A percentile compares a stretch with the other conserved stretches of the same genome.
Evolutionary conservation across 495 filamentous ascomycete species (phyloP).

Genomic region (Neohortaea acidophila): DNA sequence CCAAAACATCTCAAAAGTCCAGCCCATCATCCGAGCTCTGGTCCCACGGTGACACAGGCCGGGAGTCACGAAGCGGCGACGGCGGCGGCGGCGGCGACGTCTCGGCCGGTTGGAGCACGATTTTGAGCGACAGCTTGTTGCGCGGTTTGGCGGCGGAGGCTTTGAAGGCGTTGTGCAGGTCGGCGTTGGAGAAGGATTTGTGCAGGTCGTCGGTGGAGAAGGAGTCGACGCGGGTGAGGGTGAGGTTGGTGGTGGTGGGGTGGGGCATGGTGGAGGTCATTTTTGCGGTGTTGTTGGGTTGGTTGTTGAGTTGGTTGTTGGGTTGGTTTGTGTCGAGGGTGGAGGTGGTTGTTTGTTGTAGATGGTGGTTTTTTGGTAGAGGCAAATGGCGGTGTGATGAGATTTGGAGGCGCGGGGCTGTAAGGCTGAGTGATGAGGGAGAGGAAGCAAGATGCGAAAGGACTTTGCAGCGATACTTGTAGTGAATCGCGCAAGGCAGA

Average conservation of each 20-base stretch:
- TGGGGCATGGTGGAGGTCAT: slow-evolving; percentile 17
- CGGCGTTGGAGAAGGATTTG: slow-evolving; percentile 15
- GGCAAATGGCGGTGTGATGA: no score
- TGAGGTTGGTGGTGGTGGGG: not conserved
- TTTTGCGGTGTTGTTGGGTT: not conserved
- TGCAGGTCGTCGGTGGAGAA: slow-evolving; percentile 16
- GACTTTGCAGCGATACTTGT: no score
- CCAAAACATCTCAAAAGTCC: no score
- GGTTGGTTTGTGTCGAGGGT: not conserved
- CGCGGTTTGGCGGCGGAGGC: slow-evolving; percentile 14
- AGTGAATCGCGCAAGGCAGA: no score
- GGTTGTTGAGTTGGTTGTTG: not conserved
- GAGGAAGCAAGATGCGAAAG: no score
- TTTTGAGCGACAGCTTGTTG: slow-evolving; percentile 16
- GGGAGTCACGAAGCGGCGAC: no score
- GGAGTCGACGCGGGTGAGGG: slow-evolving; percentile 18
- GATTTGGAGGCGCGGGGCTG: no score
- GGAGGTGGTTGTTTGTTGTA: no score
- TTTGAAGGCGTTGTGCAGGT: slow-evolving; percentile 16
- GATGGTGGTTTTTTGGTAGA: no score
- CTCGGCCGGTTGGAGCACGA: slow-evolving; percentile 12
- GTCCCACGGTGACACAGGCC: no score
- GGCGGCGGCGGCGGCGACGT: slow-evolving; percentile 15
- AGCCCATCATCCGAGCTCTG: no score
- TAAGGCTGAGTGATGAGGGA: no score